These are phyloP conservation scores for Notholithocarpus densiflorus DNA, from an alignment of 306 rosid species.

Conservation along the genomic window DNA sequence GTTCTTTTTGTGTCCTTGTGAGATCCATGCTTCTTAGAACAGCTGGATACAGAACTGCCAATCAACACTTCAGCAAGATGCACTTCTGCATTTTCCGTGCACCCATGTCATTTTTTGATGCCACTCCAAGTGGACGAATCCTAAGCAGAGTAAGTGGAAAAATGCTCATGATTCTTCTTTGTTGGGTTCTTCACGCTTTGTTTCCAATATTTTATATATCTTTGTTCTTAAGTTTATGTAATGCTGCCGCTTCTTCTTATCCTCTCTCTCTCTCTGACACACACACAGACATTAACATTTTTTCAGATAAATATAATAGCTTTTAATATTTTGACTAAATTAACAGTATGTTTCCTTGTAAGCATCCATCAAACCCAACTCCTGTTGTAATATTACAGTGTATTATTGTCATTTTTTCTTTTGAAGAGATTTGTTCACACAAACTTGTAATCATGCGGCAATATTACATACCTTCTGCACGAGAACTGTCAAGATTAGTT, in stretches of 20 bases:
- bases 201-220: neutral
- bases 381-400: neutral
- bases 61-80: constrained; percentile 65
- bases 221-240: neutral
- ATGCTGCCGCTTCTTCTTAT: neutral
- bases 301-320: neutral
- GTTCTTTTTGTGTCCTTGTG: constrained; percentile 50
- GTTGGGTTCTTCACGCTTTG: neutral
- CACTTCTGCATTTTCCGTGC: constrained; percentile 65
- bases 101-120: constrained; percentile 81
- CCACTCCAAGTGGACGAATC: constrained; percentile 65
- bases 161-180: neutral
- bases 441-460: no score
- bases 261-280: neutral
- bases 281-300: neutral
- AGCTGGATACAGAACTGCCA: constrained; percentile 68
- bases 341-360: constrained; percentile 7
- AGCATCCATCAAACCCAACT: neutral
- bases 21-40: constrained; percentile 30
- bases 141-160: constrained; percentile 41
- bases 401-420: no score
- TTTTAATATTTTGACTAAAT: neutral
- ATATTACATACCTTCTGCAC: no score
- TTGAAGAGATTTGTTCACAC: no score
- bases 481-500: no score